Evolutionary conservation across 2,329 filamentous ascomycete genomes (phyloP).

Genomic region (Ophiocordyceps polyrhachis-furcata): DNA sequence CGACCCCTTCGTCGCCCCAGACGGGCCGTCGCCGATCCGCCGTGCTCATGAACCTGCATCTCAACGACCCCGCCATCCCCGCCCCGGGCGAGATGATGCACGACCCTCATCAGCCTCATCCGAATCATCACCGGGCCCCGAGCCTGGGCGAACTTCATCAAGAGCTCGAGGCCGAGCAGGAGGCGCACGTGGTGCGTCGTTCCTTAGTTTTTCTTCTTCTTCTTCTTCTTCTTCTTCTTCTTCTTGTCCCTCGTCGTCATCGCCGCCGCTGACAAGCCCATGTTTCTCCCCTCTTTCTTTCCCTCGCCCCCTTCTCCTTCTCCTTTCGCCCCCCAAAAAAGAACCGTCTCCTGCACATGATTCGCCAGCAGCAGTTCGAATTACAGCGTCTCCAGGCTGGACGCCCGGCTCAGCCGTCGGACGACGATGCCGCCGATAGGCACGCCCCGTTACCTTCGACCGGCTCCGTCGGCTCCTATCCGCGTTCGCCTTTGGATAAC

Average conservation of each 20-base stretch:
- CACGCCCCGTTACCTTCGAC: conserved; percentile 11
- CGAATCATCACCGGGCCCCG: conserved; percentile 46
- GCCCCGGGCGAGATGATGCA: conserved; percentile 50
- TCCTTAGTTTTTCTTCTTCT: too few species aligned
- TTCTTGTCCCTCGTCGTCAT: too few species aligned
- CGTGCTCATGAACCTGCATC: conserved; percentile 53
- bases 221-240: too few species aligned
- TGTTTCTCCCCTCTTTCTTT: neutral
- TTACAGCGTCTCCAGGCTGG: conserved; percentile 38
- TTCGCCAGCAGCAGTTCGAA: conserved; percentile 56
- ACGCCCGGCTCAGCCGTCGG: conserved; percentile 15
- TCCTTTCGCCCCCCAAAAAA: conserved; percentile 9
- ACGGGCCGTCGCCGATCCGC: conserved; percentile 44
- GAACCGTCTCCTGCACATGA: conserved; percentile 63
- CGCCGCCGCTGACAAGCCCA: too few species aligned
- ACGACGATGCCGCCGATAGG: conserved; percentile 29
- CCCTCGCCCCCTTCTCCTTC: too few species aligned
- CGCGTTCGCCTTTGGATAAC: conserved; percentile 25
- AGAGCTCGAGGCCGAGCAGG: conserved; percentile 62
- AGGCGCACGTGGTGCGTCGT: conserved; percentile 51
- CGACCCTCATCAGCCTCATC: conserved; percentile 20
- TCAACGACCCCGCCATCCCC: conserved; percentile 51
- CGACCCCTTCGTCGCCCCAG: conserved; percentile 21
- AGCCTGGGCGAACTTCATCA: conserved; percentile 64
- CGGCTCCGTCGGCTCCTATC: conserved; percentile 22